A percentile compares a stretch with the other conserved stretches of the same genome.
These are phyloP conservation scores for Taiwanofungus camphoratus DNA, from an alignment of 1,284 basidiomycete species.

Conservation along the genomic window DNA sequence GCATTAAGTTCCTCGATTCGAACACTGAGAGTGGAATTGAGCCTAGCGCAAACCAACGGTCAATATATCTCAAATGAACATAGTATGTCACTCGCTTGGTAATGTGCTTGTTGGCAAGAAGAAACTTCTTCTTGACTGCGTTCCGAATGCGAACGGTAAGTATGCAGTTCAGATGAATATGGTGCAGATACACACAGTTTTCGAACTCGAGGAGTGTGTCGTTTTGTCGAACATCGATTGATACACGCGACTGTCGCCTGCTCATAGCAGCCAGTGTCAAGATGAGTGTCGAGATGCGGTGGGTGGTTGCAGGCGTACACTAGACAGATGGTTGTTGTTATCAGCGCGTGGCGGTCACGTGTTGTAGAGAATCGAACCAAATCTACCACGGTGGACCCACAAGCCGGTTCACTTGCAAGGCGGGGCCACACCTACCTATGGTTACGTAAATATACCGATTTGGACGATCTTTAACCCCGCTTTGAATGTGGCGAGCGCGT, in stretches of 20 bases:
- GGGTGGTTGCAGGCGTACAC: conserved; percentile 17
- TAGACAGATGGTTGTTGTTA: not conserved
- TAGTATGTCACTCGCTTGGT: conserved; percentile 52
- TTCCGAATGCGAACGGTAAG: conserved; percentile 15
- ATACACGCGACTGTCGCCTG: conserved; percentile 73
- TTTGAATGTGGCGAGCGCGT: too few species aligned
- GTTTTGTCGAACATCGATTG: conserved; percentile 60
- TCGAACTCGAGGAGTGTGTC: conserved; percentile 79
- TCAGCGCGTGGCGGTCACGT: conserved; percentile 1
- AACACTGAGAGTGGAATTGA: conserved; percentile 76
- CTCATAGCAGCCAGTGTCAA: conserved; percentile 54
- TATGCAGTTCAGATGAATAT: conserved; percentile 7
- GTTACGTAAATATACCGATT: too few species aligned
- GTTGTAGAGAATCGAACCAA: too few species aligned
- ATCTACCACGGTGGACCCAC: too few species aligned
- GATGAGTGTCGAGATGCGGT: conserved; percentile 20
- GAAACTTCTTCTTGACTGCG: conserved; percentile 84
- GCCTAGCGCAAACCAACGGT: conserved; percentile 34
- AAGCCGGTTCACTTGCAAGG: too few species aligned
- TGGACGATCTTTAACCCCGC: too few species aligned
- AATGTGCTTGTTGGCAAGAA: conserved; percentile 84
- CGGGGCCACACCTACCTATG: too few species aligned
- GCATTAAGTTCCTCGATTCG: conserved; percentile 79
- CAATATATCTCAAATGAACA: conserved; percentile 2
- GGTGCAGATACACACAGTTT: conserved; percentile 52